A percentile compares a stretch with the other conserved stretches of the same genome.
phyloP scores from a whole-genome alignment of 2,329 filamentous ascomycete genomes.

The Coniochaeta prunicola region DNA sequence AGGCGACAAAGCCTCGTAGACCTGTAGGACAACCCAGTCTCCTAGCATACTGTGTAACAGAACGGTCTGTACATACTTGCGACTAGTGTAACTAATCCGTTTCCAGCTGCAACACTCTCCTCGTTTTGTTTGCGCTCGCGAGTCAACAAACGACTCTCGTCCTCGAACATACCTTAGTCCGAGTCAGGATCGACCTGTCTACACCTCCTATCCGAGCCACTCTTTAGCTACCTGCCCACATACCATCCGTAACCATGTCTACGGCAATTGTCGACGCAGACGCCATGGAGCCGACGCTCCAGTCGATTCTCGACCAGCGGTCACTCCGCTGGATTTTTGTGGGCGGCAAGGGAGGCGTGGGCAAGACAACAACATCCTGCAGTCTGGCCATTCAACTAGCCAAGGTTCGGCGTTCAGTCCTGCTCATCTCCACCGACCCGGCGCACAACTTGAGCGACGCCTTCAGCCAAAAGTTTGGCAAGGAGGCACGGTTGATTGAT shows the following conservation, averaged over 20 bases:
- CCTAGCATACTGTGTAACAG: neutral
- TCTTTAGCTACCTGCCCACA: neutral
- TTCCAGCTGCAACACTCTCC: neutral
- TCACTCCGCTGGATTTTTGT: slow-evolving; percentile 98
- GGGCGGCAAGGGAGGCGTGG: slow-evolving; percentile 94
- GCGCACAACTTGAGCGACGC: slow-evolving; percentile 97
- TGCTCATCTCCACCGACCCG: slow-evolving; percentile 96
- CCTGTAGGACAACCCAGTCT: neutral
- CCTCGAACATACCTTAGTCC: neutral
- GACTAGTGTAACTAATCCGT: slow-evolving; percentile 20
- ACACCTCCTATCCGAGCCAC: neutral
- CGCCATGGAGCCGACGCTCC: slow-evolving; percentile 82
- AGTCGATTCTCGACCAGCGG: slow-evolving; percentile 92
- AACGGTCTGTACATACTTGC: slow-evolving; percentile 50
- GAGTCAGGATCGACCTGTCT: neutral
- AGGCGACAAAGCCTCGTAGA: neutral
- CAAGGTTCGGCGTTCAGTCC: slow-evolving; percentile 86
- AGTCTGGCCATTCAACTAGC: slow-evolving; percentile 97
- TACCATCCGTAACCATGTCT: slow-evolving; percentile 23
- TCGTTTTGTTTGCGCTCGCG: neutral
- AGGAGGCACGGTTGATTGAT: slow-evolving; percentile 87
- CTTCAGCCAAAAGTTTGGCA: slow-evolving; percentile 98
- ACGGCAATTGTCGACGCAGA: slow-evolving; percentile 50
- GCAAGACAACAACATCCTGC: slow-evolving; percentile 99
- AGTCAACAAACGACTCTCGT: neutral